Evolutionary conservation across 2,329 filamentous ascomycete species (phyloP).

Genomic region (Furcasterigmium furcatum): DNA sequence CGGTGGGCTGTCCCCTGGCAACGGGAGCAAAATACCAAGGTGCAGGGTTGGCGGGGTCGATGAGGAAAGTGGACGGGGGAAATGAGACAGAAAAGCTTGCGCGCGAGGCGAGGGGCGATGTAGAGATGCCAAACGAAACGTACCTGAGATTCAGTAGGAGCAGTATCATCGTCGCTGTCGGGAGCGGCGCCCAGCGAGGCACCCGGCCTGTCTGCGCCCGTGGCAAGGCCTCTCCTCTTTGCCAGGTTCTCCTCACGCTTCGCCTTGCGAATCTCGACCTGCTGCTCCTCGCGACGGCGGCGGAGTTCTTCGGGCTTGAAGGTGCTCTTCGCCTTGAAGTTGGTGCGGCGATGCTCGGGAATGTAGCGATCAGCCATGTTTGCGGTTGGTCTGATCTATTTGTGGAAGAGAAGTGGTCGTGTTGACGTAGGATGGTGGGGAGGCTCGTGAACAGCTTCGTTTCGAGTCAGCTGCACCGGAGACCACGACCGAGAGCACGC

Average conservation of each 20-base stretch:
- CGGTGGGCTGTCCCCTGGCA: slow-evolving; percentile 11
- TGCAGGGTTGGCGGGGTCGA: slow-evolving; percentile 11
- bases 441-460: background rate
- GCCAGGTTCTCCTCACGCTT: slow-evolving; percentile 99
- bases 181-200: slow-evolving; percentile 82
- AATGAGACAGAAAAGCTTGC: background rate
- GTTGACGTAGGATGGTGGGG: background rate
- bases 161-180: slow-evolving; percentile 96
- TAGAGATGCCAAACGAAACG: slow-evolving; percentile 36
- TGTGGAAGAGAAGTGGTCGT: background rate
- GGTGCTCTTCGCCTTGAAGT: slow-evolving; percentile 99
- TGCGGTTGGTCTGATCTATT: slow-evolving; percentile 20
- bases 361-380: slow-evolving; percentile 99
- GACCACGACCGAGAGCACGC: no score
- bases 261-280: slow-evolving; percentile 97
- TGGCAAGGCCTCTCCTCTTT: slow-evolving; percentile 92
- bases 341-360: slow-evolving; percentile 96
- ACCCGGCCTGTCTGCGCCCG: slow-evolving; percentile 74
- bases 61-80: background rate
- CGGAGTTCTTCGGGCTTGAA: slow-evolving; percentile 99
- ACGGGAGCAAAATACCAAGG: slow-evolving; percentile 13
- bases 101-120: slow-evolving; percentile 7
- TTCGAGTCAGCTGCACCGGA: no score
- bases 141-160: slow-evolving; percentile 95
- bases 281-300: slow-evolving; percentile 96